Conservation (phyloP, 139 green algal species). For the Micractinium conductrix region DNA sequence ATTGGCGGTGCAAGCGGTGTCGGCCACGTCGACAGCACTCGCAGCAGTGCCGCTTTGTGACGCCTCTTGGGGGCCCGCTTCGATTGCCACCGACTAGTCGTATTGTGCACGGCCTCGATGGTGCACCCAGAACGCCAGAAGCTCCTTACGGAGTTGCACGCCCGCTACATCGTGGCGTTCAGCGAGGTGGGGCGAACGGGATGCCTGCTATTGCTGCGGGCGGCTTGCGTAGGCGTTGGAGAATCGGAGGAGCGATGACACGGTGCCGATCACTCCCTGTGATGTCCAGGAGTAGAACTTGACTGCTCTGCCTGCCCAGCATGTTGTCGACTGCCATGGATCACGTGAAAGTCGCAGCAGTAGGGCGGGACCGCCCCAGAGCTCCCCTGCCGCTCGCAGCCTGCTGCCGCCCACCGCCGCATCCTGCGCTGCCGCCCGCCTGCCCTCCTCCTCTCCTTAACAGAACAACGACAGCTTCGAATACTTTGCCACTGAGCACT, state of each 20-base stretch:
- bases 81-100: not conserved
- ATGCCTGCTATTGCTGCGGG: not conserved
- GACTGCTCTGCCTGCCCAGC: too few species aligned
- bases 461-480: slow-evolving; percentile 69
- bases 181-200: slow-evolving; percentile 51
- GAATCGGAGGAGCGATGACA: not conserved
- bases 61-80: not conserved
- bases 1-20: not conserved
- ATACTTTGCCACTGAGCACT: slow-evolving; percentile 93
- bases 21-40: not conserved
- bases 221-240: too few species aligned
- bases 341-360: too few species aligned
- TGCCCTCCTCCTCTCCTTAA: not conserved
- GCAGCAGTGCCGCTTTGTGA: not conserved
- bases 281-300: too few species aligned
- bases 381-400: not conserved
- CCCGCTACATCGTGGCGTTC: slow-evolving; percentile 76
- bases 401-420: not conserved
- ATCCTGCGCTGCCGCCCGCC: not conserved
- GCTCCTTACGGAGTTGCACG: slow-evolving; percentile 73
- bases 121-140: slow-evolving; percentile 12
- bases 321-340: too few species aligned
- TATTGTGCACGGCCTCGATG: not conserved
- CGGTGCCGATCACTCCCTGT: not conserved
- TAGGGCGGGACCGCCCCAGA: too few species aligned